Conservation (phyloP, 1,139 yeast species). For the Saccharomyces pastorianus region DNA sequence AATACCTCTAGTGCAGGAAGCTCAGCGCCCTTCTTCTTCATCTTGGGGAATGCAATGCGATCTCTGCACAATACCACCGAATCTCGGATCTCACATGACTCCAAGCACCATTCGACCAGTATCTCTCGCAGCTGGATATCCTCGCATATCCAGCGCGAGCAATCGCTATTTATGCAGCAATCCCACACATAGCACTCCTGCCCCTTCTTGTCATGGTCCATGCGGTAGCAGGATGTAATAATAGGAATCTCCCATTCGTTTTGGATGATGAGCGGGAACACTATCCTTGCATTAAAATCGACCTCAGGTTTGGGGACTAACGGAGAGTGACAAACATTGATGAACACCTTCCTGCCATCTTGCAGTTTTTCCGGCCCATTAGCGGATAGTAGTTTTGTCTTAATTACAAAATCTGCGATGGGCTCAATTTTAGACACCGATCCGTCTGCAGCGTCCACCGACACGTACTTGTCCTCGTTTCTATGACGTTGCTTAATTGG, state of each 20-base stretch:
- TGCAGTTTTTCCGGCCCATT: slow-evolving; percentile 1
- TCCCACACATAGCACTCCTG: slow-evolving; percentile 57
- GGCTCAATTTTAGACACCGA: not conserved
- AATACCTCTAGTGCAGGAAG: slow-evolving; percentile 20
- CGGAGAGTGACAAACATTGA: slow-evolving; percentile 62
- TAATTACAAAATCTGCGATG: not conserved
- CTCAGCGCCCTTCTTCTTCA: slow-evolving; percentile 50
- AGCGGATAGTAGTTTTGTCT: not conserved
- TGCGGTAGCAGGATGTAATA: slow-evolving; percentile 48
- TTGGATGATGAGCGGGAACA: slow-evolving; percentile 59
- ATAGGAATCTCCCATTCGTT: slow-evolving; percentile 84
- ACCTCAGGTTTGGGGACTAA: slow-evolving; percentile 53
- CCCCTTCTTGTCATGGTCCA: slow-evolving; percentile 63
- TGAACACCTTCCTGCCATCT: slow-evolving; percentile 56
- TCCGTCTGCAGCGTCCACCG: not conserved
- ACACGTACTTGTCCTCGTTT: not conserved
- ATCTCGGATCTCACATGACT: slow-evolving; percentile 52
- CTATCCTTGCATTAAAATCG: slow-evolving; percentile 47
- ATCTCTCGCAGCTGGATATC: slow-evolving; percentile 37
- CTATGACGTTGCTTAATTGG: slow-evolving; percentile 1
- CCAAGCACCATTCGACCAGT: slow-evolving; percentile 44
- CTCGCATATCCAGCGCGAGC: slow-evolving; percentile 55
- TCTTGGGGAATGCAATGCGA: slow-evolving; percentile 44
- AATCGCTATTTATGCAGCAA: slow-evolving; percentile 58
- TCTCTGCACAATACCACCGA: slow-evolving; percentile 38